A percentile compares a stretch with the other conserved stretches of the same genome.
Conservation (phyloP, 2,329 filamentous ascomycete genomes). For the Neofusicoccum ribis region DNA sequence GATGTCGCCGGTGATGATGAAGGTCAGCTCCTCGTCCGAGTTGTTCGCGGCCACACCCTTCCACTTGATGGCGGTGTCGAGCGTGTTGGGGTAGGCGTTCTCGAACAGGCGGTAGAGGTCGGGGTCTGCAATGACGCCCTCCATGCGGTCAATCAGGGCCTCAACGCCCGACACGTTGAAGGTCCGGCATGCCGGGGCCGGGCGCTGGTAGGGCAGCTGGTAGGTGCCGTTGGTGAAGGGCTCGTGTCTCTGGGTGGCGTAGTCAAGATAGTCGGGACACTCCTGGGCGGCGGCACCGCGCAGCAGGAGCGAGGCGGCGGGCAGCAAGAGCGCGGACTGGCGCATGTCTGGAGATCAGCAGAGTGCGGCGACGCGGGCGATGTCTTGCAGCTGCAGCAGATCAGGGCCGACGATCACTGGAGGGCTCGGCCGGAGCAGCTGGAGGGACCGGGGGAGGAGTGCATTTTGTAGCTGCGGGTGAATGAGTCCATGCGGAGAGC, state of each 20-base stretch:
- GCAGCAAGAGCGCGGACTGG: neutral
- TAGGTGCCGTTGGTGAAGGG: constrained; percentile 47
- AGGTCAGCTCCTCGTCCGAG: constrained; percentile 63
- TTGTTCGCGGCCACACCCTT: constrained; percentile 60
- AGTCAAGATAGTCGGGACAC: constrained; percentile 49
- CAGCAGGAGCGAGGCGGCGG: constrained; percentile 1
- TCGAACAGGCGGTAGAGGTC: constrained; percentile 71
- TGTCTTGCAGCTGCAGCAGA: constrained; percentile 6
- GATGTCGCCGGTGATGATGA: constrained; percentile 61
- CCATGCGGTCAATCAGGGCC: constrained; percentile 36
- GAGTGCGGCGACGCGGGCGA: neutral
- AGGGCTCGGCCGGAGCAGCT: neutral
- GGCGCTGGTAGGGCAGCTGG: constrained; percentile 48
- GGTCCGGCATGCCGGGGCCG: constrained; percentile 46
- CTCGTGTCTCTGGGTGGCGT: constrained; percentile 41
- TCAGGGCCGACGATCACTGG: neutral
- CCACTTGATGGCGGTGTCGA: constrained; percentile 73
- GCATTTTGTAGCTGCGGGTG: constrained; percentile 12
- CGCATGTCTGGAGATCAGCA: constrained; percentile 2
- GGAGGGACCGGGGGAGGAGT: neutral
- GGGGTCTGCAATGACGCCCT: constrained; percentile 46
- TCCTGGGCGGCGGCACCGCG: constrained; percentile 21
- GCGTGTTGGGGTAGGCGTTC: constrained; percentile 73
- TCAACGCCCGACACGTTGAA: constrained; percentile 49
- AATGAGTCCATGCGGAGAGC: neutral